Percentiles rank a stretch among this genome's conserved stretches.
phyloP scores from a whole-genome alignment of 2,329 filamentous ascomycete genomes.

The Didymellaceae sp. region DNA sequence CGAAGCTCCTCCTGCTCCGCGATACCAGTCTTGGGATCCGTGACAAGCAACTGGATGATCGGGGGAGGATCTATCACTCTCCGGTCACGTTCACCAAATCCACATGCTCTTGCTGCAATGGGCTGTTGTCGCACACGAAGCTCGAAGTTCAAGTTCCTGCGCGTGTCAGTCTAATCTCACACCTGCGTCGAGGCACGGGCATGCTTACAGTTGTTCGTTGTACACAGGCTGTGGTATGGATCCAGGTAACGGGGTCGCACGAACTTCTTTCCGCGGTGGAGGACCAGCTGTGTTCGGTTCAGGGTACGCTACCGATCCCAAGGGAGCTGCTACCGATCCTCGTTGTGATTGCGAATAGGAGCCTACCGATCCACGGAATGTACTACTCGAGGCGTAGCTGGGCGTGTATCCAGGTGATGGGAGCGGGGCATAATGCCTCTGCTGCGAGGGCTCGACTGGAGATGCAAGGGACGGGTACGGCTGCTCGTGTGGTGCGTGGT shows the following conservation, averaged over 20 bases:
- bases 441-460: slow-evolving; percentile 44
- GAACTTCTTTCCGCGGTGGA: slow-evolving; percentile 38
- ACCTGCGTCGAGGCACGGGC: slow-evolving; percentile 22
- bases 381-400: slow-evolving; percentile 48
- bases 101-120: slow-evolving; percentile 77
- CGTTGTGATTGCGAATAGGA: slow-evolving; percentile 47
- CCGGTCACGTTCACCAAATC: slow-evolving; percentile 81
- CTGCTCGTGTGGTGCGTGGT: slow-evolving; percentile 42
- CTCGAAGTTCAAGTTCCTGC: slow-evolving; percentile 51
- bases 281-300: slow-evolving; percentile 41
- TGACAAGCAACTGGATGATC: slow-evolving; percentile 75
- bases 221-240: slow-evolving; percentile 49
- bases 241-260: slow-evolving; percentile 43
- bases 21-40: slow-evolving; percentile 59
- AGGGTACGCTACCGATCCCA: slow-evolving; percentile 42
- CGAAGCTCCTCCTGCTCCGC: slow-evolving; percentile 65
- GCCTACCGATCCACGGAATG: slow-evolving; percentile 48
- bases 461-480: slow-evolving; percentile 46
- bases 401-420: slow-evolving; percentile 50
- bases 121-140: slow-evolving; percentile 78
- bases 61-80: slow-evolving; percentile 84
- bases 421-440: slow-evolving; percentile 43
- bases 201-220: slow-evolving; percentile 49
- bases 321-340: slow-evolving; percentile 41
- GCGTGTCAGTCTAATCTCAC: slow-evolving; percentile 29